Base-by-base conservation (phyloP, 2,329 filamentous ascomycete species). In the Alternaria brassicae region DNA sequence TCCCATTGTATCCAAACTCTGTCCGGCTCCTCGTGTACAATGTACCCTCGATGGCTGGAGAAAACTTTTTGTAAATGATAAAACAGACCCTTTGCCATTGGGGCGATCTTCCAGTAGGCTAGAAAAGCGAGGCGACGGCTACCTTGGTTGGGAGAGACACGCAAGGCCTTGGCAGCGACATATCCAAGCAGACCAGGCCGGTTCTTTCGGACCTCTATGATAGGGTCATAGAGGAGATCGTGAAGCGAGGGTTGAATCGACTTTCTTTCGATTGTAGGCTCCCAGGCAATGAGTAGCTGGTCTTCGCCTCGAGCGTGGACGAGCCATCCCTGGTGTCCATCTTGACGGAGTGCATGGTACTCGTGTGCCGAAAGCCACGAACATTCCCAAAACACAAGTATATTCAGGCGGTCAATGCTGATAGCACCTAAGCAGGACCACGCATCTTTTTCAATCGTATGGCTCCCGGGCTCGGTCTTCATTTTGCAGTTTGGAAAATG, bases 1-100 rank as follows among this genome's bases (percentile, higher is more conserved):
- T 63, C 55, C 61, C 19, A 63, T 36, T 63, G 52, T 53, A 63
- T 44, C 61, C 28, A 63, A 44, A 63, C 61, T 44, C 17, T 53
- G 6, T 51, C 54, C 10, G 12, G 3, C 48, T 63, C 39, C 12
- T 40, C 32, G 47, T 63, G 37, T 41, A 63, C 39, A 27, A 63
- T 58, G 7, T 39, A 34, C 7, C 61, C 55, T 34, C 25, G 7
- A 34, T 59, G n/a, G 48, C 58, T 63, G 8, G 52, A 47, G 48
- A 47, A 63, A 13, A 40, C 37, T 44, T 52, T 12, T 27, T 63
- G 42, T 21, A 63, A 32, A 56, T 56, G 10, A 25, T 44, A 53
- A 53, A 63, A 63, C 17, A 53, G 52, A 5, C 47, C 55, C 30
- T 51, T 58, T n/a, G 48, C 21, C 17, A 61, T 63, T 37, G 10